Conservation (phyloP, 495 filamentous ascomycete genomes). For the Cercophora sp. region DNA sequence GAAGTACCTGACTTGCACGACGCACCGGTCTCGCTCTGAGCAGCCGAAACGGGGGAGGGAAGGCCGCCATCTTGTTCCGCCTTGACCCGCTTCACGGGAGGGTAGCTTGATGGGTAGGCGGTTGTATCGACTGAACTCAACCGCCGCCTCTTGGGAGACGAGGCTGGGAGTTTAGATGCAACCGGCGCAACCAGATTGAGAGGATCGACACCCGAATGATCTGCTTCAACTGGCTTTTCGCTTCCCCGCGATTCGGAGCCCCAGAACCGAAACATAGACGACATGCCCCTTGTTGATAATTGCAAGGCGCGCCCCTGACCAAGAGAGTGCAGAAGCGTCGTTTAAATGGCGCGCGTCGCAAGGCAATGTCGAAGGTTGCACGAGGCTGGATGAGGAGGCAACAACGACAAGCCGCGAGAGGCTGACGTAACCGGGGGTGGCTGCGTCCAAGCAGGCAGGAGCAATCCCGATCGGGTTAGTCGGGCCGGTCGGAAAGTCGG, state of each 20-base stretch:
- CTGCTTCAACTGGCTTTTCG: slow-evolving; percentile 33
- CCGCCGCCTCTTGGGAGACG: slow-evolving; percentile 33
- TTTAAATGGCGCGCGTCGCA: slow-evolving; percentile 13
- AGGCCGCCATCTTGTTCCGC: slow-evolving; percentile 31
- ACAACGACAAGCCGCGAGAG: slow-evolving; percentile 10
- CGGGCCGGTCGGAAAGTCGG: slow-evolving; percentile 14
- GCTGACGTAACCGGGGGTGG: slow-evolving; percentile 23
- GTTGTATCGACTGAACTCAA: slow-evolving; percentile 28
- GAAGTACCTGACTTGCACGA: slow-evolving; percentile 17
- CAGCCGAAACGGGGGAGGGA: slow-evolving; percentile 29
- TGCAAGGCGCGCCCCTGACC: slow-evolving; percentile 6
- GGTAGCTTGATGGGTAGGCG: slow-evolving; percentile 1
- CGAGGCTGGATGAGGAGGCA: slow-evolving; percentile 6
- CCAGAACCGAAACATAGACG: slow-evolving; percentile 49
- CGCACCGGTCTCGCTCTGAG: slow-evolving; percentile 16
- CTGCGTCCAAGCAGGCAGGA: not conserved
- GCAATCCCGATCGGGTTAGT: slow-evolving; percentile 6
- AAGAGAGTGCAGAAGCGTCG: slow-evolving; percentile 15
- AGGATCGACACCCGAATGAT: slow-evolving; percentile 14
- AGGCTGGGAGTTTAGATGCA: slow-evolving; percentile 12
- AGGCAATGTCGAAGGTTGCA: too few species aligned
- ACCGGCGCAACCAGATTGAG: slow-evolving; percentile 7
- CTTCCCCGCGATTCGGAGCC: slow-evolving; percentile 45
- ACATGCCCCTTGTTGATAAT: slow-evolving; percentile 12
- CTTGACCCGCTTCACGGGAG: slow-evolving; percentile 34